Evolutionary conservation across 2,329 filamentous ascomycete genomes (phyloP).

Genomic region (Triangularia setosa): DNA sequence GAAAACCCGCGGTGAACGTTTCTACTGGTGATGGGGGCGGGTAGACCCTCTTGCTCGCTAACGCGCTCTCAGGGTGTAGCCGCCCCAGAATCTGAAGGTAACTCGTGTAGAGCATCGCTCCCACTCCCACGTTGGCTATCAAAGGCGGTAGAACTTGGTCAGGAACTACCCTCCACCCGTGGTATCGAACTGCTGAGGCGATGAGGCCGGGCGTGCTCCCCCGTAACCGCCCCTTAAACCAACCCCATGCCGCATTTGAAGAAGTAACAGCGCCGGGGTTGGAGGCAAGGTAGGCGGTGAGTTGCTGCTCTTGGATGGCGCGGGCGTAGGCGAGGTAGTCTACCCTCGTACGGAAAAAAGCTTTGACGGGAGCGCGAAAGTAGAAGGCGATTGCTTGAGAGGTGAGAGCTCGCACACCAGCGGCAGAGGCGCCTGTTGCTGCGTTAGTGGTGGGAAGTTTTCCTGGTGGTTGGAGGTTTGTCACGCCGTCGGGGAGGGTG

Average conservation of each 20-base stretch:
- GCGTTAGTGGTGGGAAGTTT: slow-evolving; percentile 25
- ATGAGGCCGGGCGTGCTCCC: slow-evolving; percentile 68
- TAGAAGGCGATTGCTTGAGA: slow-evolving; percentile 85
- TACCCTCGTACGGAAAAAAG: slow-evolving; percentile 85
- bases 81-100: slow-evolving; percentile 67
- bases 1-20: slow-evolving; percentile 66
- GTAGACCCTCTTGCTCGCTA: slow-evolving; percentile 58
- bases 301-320: slow-evolving; percentile 46
- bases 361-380: slow-evolving; percentile 85
- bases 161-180: slow-evolving; percentile 71
- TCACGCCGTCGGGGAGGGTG: slow-evolving; percentile 16
- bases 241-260: slow-evolving; percentile 33
- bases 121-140: slow-evolving; percentile 69
- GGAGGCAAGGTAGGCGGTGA: slow-evolving; percentile 8
- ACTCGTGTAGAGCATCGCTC: slow-evolving; percentile 69
- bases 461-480: slow-evolving; percentile 16
- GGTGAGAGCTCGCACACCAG: slow-evolving; percentile 76
- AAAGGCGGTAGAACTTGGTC: slow-evolving; percentile 74
- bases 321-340: slow-evolving; percentile 69
- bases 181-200: slow-evolving; percentile 60
- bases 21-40: slow-evolving; percentile 61
- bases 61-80: slow-evolving; percentile 61
- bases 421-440: slow-evolving; percentile 76
- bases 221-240: slow-evolving; percentile 49
- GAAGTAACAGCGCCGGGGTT: slow-evolving; percentile 7